Evolutionary conservation across 2,329 filamentous ascomycete genomes (phyloP).

Genomic region (Penicillium expansum): DNA sequence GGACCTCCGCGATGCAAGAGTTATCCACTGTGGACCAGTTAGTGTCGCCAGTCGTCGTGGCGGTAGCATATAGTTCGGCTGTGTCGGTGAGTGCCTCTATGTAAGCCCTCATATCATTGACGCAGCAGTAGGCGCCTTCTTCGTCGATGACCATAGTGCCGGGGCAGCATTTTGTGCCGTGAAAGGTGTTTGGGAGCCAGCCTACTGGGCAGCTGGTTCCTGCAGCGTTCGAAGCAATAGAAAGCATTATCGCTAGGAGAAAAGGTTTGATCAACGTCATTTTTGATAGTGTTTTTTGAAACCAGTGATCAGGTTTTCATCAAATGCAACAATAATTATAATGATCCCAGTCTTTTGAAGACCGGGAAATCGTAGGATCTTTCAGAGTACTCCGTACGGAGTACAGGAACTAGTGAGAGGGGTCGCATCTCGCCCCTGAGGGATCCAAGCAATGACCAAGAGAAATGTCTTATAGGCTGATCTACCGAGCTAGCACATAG

Average conservation of each 20-base stretch:
- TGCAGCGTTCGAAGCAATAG: background rate
- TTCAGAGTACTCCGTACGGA: no score
- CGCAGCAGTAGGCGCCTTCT: constrained; percentile 4
- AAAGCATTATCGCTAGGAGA: background rate
- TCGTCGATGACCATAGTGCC: constrained; percentile 2
- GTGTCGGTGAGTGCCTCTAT: background rate
- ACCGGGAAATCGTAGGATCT: no score
- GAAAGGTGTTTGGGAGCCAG: background rate
- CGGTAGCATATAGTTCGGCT: background rate
- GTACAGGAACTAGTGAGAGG: no score
- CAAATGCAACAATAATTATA: no score
- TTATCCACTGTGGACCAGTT: background rate
- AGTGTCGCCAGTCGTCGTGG: background rate
- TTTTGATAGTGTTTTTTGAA: no score
- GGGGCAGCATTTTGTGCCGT: background rate
- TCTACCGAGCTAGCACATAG: no score
- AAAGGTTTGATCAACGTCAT: background rate
- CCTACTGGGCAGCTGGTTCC: background rate
- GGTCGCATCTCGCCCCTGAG: no score
- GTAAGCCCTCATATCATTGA: background rate
- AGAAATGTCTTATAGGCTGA: no score
- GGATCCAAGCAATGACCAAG: no score
- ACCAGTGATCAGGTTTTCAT: no score
- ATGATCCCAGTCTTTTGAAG: no score
- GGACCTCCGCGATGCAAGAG: constrained; percentile 1